Evolutionary conservation across 2,329 filamentous ascomycete genomes (phyloP).

Genomic region (Karstenula rhodostoma): DNA sequence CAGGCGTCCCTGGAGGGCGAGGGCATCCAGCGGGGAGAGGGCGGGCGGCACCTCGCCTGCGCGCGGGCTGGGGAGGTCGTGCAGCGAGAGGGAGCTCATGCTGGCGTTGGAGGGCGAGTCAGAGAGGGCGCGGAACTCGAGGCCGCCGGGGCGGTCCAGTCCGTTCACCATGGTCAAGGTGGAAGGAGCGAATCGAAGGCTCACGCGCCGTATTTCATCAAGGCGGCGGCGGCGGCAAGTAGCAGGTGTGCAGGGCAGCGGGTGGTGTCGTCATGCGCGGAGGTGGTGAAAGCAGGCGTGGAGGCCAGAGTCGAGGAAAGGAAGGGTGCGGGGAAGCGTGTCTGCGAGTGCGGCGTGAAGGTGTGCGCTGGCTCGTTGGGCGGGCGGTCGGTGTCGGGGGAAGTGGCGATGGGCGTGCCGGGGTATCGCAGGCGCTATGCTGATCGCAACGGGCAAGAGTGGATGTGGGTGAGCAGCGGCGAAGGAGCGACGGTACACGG

Average conservation of each 20-base stretch:
- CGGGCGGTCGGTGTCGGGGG: neutral
- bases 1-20: constrained; percentile 88
- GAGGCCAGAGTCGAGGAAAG: constrained; percentile 37
- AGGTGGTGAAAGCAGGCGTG: constrained; percentile 32
- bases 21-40: constrained; percentile 92
- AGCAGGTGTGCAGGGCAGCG: constrained; percentile 27
- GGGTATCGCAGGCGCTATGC: constrained; percentile 15
- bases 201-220: constrained; percentile 29
- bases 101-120: constrained; percentile 41
- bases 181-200: constrained; percentile 15
- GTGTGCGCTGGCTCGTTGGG: constrained; percentile 11
- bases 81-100: constrained; percentile 44
- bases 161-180: constrained; percentile 38
- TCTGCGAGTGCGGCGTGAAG: constrained; percentile 14
- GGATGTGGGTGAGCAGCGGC: constrained; percentile 27
- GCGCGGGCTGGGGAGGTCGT: constrained; percentile 57
- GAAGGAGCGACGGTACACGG: constrained; percentile 45
- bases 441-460: constrained; percentile 14
- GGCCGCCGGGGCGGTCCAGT: constrained; percentile 41
- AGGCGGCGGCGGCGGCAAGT: constrained; percentile 24
- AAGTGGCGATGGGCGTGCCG: constrained; percentile 6
- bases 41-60: constrained; percentile 78
- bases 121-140: constrained; percentile 44
- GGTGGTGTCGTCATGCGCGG: constrained; percentile 42
- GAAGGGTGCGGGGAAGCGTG: constrained; percentile 26